Evolutionary conservation across 78 protist genomes (phyloP).

Genomic region (Andalucia godoyi): DNA sequence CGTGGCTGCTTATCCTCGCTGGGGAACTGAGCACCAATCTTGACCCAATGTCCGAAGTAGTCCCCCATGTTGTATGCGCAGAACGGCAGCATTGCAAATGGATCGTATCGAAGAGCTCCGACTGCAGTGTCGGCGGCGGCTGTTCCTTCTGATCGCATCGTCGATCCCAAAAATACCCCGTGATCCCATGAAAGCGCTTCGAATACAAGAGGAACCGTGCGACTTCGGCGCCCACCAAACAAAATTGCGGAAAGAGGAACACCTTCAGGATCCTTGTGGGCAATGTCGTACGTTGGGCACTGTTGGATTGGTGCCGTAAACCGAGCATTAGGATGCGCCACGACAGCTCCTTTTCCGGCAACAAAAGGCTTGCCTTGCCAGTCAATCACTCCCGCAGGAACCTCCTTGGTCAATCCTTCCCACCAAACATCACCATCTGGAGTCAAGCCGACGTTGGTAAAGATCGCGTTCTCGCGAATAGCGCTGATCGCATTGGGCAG

Average conservation of each 20-base stretch:
- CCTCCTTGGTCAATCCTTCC: conserved; percentile 42
- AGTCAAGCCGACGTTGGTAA: conserved; percentile 76
- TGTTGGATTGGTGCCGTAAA: conserved; percentile 67
- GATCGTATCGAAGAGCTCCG: conserved; percentile 48
- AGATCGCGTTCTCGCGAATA: conserved; percentile 49
- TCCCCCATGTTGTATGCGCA: conserved; percentile 86
- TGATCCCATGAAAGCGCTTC: conserved; percentile 73
- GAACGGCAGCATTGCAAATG: conserved; percentile 82
- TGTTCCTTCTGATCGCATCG: conserved; percentile 66
- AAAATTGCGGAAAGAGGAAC: conserved; percentile 78
- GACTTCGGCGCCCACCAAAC: conserved; percentile 77
- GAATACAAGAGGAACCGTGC: conserved; percentile 58
- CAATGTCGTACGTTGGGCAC: conserved; percentile 62
- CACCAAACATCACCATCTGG: conserved; percentile 81
- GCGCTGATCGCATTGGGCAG: conserved; percentile 59
- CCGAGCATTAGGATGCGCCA: conserved; percentile 81
- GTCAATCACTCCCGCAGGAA: conserved; percentile 24
- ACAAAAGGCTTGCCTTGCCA: conserved; percentile 64
- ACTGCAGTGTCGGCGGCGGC: conserved; percentile 57
- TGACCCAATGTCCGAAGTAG: conserved; percentile 76
- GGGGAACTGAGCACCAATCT: background rate
- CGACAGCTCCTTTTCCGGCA: conserved; percentile 23
- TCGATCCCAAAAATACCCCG: conserved; percentile 76
- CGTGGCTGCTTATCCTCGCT: conserved; percentile 43
- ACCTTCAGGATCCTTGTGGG: conserved; percentile 57